A percentile compares a stretch with the other conserved stretches of the same genome.
Evolutionary conservation across 257 asterid species (phyloP).

Genomic region (Paulownia fortunei): DNA sequence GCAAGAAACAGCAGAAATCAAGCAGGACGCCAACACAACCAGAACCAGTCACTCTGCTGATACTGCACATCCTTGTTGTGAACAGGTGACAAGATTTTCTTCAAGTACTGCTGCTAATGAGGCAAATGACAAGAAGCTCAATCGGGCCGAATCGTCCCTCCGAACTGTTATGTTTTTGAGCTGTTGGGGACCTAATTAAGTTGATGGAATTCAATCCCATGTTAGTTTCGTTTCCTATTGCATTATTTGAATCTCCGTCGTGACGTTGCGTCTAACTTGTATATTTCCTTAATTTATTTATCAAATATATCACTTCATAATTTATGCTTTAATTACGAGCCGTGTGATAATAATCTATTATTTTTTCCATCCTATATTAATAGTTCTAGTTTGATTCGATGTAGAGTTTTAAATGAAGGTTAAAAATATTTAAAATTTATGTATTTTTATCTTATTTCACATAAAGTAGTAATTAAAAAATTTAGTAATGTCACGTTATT

Average conservation of each 20-base stretch:
- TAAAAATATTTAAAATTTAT: no score
- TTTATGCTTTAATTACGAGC: no score
- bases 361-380: no score
- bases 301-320: not conserved
- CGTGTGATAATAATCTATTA: no score
- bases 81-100: not conserved
- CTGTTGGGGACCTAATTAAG: slow-evolving; percentile 21
- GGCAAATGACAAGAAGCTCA: not conserved
- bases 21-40: not conserved
- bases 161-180: slow-evolving; percentile 33
- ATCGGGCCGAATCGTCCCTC: slow-evolving; percentile 23
- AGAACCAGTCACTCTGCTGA: not conserved
- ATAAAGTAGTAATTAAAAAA: no score
- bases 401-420: no score
- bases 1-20: not conserved
- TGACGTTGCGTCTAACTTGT: not conserved
- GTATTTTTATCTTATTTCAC: no score
- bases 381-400: no score
- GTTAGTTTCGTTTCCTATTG: not conserved
- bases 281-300: no score
- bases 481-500: no score
- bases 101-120: not conserved
- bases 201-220: not conserved
- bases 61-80: not conserved
- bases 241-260: not conserved